Evolutionary conservation across 345 rosid genomes (phyloP).

Genomic region (Cardamine resedifolia): DNA sequence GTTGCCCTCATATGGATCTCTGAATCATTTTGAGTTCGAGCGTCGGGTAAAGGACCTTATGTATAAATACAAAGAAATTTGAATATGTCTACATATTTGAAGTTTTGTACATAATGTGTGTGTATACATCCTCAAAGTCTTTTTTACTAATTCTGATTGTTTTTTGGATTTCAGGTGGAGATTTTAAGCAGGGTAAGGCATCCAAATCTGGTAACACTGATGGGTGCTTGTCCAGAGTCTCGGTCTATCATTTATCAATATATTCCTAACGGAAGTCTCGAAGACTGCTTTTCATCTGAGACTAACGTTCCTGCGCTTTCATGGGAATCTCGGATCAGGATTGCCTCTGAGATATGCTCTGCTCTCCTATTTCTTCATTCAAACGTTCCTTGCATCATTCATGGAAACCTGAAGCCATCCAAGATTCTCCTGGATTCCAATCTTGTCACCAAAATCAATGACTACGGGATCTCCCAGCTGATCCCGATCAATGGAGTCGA

Average conservation of each 20-base stretch:
- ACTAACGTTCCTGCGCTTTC: slow-evolving; percentile 53
- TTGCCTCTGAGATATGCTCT: slow-evolving; percentile 80
- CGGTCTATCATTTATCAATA: slow-evolving; percentile 80
- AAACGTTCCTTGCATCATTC: slow-evolving; percentile 67
- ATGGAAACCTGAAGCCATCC: slow-evolving; percentile 80
- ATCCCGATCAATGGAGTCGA: slow-evolving; percentile 40
- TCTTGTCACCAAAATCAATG: slow-evolving; percentile 63
- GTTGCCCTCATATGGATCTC: slow-evolving; percentile 79
- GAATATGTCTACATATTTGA: background rate
- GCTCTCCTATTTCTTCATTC: slow-evolving; percentile 86
- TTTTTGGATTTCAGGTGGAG: slow-evolving; percentile 41
- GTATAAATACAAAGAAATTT: background rate
- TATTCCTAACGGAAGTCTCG: slow-evolving; percentile 67
- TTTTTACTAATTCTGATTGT: background rate
- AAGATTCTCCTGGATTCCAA: slow-evolving; percentile 79
- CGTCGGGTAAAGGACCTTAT: slow-evolving; percentile 51
- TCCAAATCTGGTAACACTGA: slow-evolving; percentile 72
- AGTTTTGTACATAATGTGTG: no score
- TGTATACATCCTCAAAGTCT: background rate
- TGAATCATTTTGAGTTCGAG: slow-evolving; percentile 54
- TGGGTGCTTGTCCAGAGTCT: slow-evolving; percentile 83
- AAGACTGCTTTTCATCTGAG: slow-evolving; percentile 59
- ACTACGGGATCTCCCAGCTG: slow-evolving; percentile 61
- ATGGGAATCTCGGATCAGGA: slow-evolving; percentile 63
- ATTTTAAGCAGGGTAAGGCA: slow-evolving; percentile 78